phyloP scores from a whole-genome alignment of 768 basidiomycete species.

The Podaxis sp. region DNA sequence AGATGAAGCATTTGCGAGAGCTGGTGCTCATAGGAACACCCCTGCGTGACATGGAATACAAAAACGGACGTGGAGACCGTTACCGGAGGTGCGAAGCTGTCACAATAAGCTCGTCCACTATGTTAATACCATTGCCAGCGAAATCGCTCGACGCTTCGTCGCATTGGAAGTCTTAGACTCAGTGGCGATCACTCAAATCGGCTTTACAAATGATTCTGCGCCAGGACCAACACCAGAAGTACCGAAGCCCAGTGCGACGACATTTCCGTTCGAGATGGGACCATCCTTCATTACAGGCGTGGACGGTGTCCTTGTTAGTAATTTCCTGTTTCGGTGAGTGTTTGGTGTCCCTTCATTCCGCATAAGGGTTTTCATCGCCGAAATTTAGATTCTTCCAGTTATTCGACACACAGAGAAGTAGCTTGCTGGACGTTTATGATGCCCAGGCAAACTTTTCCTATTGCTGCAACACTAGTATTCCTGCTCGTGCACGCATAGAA shows the following conservation, averaged over 20 bases:
- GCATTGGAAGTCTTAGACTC: slow-evolving; percentile 83
- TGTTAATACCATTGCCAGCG: slow-evolving; percentile 43
- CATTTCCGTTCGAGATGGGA: slow-evolving; percentile 77
- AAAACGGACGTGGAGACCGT: slow-evolving; percentile 53
- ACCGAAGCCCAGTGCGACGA: slow-evolving; percentile 56
- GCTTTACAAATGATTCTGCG: slow-evolving; percentile 64
- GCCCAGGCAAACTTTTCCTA: slow-evolving; percentile 90
- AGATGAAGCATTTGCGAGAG: slow-evolving; percentile 66
- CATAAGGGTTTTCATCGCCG: slow-evolving; percentile 14
- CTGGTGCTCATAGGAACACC: slow-evolving; percentile 78
- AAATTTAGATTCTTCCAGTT: slow-evolving; percentile 72
- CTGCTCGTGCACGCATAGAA: slow-evolving; percentile 71
- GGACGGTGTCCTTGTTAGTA: slow-evolving; percentile 63
- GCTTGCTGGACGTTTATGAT: slow-evolving; percentile 74
- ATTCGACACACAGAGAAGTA: slow-evolving; percentile 75
- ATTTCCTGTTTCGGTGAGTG: slow-evolving; percentile 75
- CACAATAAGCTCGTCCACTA: not conserved
- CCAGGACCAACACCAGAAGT: slow-evolving; percentile 46
- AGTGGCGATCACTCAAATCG: slow-evolving; percentile 75
- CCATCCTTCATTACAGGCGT: slow-evolving; percentile 76
- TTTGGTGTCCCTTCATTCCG: not conserved
- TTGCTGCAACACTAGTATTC: slow-evolving; percentile 82
- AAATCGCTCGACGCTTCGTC: slow-evolving; percentile 78
- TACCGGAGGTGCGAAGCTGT: slow-evolving; percentile 62
- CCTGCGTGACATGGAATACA: slow-evolving; percentile 58